phyloP scores from a whole-genome alignment of 768 basidiomycete genomes.

The Leccinum fibrillosum region DNA sequence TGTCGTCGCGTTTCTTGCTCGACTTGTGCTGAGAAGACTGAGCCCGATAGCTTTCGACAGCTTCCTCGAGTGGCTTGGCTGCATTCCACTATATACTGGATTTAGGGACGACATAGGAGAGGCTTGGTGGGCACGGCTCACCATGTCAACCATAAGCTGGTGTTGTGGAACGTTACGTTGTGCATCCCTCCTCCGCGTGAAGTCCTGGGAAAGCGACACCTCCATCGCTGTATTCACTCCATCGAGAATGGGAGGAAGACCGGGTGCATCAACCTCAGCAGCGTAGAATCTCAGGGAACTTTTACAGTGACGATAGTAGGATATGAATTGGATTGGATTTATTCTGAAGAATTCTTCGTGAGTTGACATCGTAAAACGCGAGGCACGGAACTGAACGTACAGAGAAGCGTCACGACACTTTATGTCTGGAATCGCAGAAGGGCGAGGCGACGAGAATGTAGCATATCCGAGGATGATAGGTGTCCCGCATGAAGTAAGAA shows the following conservation, averaged over 20 bases:
- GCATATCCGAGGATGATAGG: slow-evolving; percentile 32
- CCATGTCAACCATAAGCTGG: slow-evolving; percentile 42
- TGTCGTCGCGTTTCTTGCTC: neutral
- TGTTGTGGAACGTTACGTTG: slow-evolving; percentile 13
- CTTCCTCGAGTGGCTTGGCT: slow-evolving; percentile 35
- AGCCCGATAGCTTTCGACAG: slow-evolving; percentile 10
- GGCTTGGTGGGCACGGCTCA: slow-evolving; percentile 12
- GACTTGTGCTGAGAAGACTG: neutral
- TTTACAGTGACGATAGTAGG: slow-evolving; percentile 53
- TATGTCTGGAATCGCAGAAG: slow-evolving; percentile 25
- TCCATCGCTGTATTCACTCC: slow-evolving; percentile 23
- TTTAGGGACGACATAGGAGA: neutral
- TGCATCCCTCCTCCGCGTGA: slow-evolving; percentile 26
- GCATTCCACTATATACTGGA: slow-evolving; percentile 41
- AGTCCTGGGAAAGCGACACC: slow-evolving; percentile 36
- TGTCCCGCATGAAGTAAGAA: slow-evolving; percentile 15
- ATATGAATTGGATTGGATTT: slow-evolving; percentile 34
- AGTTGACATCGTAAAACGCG: slow-evolving; percentile 3
- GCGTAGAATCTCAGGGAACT: slow-evolving; percentile 65
- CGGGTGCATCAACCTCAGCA: slow-evolving; percentile 36
- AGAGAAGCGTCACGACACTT: slow-evolving; percentile 29
- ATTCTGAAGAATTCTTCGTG: slow-evolving; percentile 6
- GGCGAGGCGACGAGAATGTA: slow-evolving; percentile 14
- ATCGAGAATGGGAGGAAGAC: slow-evolving; percentile 15
- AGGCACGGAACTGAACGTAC: slow-evolving; percentile 7